Evolutionary conservation across 2,329 filamentous ascomycete genomes (phyloP), one percentile per base, ranked within the genome.

Genomic region (Ploettnerulaceae sp.): DNA sequence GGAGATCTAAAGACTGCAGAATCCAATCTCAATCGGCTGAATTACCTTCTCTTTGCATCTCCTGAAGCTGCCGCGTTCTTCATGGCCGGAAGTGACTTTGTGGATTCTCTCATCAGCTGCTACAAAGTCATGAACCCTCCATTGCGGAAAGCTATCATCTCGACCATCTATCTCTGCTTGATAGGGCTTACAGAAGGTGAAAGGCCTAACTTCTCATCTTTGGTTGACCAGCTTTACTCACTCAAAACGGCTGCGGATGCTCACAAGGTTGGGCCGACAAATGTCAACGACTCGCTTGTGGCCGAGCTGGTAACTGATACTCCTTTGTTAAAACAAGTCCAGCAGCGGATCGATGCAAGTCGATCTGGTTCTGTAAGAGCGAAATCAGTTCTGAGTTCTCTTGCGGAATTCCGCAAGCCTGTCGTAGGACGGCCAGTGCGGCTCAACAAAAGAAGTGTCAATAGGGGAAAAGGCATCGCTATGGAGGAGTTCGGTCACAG

Each of bases 151-250:
- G 74, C 77, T 12, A 75, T 95, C 22, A 74, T 90, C 36, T 80
- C 84, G 1, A 84, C 85, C 3, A 71, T 79, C 9, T 96, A 93
- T 60, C 71, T 95, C 3, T 85, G 85, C 29, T 70, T 96, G 0
- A 68, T 81, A 2, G 83, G 86, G 0, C 69, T 95, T 25, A 74
- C 86, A 3, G 81, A 85, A 52, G 75, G 76, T 1, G 69, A 77
- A 1, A 77, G 77, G 14, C 79, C 84, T 5, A 89, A 86, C 49
- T 76, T 83, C 57, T 86, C 89, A 7, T 74, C 87, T 52, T 68
- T 96, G 12, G 78, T 86, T 7, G 91, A 97, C 63, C 84, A 91
- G 59, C 72, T 96, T 4, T 96, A 93, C 65, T 80, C 80, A 8
- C 70, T 96, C 22, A 91, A 89, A 59, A 73, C 76, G 3, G 80